A percentile compares a stretch with the other conserved stretches of the same genome.
These are phyloP conservation scores for Aspergillus sp. DNA, from an alignment of 2,329 filamentous ascomycete genomes.

Conservation along the genomic window DNA sequence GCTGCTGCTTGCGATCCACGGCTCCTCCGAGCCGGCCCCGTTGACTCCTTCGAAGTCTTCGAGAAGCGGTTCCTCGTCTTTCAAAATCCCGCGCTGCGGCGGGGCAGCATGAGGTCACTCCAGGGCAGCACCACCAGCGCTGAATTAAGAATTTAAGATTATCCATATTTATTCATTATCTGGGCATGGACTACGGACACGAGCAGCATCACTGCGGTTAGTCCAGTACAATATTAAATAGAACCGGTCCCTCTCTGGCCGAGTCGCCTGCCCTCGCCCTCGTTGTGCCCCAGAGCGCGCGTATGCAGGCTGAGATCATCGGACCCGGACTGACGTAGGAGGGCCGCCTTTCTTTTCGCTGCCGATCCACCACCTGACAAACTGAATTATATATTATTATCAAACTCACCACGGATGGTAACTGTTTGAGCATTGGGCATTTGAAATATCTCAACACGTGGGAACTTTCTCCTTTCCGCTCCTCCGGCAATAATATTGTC, in stretches of 20 bases:
- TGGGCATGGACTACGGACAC: not conserved
- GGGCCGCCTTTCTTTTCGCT: not conserved
- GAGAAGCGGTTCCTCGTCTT: not conserved
- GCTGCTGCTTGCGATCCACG: no score
- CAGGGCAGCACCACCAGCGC: not conserved
- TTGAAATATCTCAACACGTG: no score
- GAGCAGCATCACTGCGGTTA: not conserved
- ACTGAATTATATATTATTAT: not conserved
- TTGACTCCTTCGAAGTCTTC: not conserved
- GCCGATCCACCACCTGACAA: constrained; percentile 1
- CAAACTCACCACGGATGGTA: no score
- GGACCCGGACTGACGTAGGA: constrained; percentile 12
- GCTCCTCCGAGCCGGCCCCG: no score
- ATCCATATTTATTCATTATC: no score
- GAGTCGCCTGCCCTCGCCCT: not conserved
- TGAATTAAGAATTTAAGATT: not conserved
- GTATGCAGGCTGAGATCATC: constrained; percentile 25
- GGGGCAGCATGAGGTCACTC: constrained; percentile 1
- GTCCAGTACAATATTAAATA: not conserved
- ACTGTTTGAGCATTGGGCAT: no score
- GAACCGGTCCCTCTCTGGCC: not conserved
- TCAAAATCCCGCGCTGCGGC: not conserved
- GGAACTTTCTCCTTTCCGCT: no score
- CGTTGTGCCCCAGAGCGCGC: not conserved
- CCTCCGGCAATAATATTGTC: no score